Evolutionary conservation across 2,329 filamentous ascomycete species (phyloP).

Genomic region (Paraphaeosphaeria minitans): DNA sequence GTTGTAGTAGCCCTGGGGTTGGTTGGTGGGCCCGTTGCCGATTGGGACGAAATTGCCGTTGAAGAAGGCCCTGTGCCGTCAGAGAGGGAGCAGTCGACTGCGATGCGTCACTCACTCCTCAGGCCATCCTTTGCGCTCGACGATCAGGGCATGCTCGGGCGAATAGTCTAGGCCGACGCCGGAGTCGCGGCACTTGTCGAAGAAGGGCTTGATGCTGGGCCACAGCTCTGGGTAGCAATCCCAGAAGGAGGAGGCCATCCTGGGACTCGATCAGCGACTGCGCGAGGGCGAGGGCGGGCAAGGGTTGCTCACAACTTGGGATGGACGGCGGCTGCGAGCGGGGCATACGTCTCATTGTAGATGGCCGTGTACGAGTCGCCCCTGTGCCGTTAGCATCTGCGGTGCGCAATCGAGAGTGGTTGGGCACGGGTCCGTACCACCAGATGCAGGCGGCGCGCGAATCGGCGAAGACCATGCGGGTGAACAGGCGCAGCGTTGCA

Average conservation of each 20-base stretch:
- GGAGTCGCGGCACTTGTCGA: slow-evolving; percentile 30
- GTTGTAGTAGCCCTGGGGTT: slow-evolving; percentile 42
- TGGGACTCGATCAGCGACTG: neutral
- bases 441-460: slow-evolving; percentile 41
- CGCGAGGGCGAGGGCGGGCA: neutral
- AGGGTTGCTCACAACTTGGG: slow-evolving; percentile 26
- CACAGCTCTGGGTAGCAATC: slow-evolving; percentile 39
- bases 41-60: slow-evolving; percentile 40
- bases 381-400: slow-evolving; percentile 10
- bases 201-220: slow-evolving; percentile 26
- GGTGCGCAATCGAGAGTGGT: neutral
- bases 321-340: slow-evolving; percentile 33
- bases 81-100: neutral
- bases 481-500: slow-evolving; percentile 35
- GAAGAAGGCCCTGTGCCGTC: slow-evolving; percentile 29
- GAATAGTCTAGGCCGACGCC: slow-evolving; percentile 34
- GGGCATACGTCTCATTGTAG: slow-evolving; percentile 40
- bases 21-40: slow-evolving; percentile 25
- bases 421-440: slow-evolving; percentile 35
- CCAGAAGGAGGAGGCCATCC: slow-evolving; percentile 37
- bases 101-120: slow-evolving; percentile 27
- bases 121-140: slow-evolving; percentile 36
- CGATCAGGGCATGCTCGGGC: slow-evolving; percentile 25
- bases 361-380: slow-evolving; percentile 38
- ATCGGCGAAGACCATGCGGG: slow-evolving; percentile 38